phyloP scores from a whole-genome alignment of 1,284 basidiomycete genomes.

The Sporisorium scitamineum region DNA sequence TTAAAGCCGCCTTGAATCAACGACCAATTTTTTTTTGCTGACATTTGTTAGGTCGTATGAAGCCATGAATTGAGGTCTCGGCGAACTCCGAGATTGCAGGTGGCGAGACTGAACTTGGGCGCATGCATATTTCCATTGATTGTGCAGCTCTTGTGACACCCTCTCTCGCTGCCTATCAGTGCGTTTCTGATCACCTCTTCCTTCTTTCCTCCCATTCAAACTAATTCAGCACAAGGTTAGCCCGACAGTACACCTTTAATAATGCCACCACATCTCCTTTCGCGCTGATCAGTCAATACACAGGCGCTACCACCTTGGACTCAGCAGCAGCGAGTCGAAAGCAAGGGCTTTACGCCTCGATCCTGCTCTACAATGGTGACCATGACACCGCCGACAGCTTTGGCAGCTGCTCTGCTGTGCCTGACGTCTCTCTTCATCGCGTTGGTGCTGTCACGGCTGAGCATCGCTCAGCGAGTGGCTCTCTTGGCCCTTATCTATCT shows the following conservation, averaged over 20 bases:
- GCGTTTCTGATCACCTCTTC: neutral
- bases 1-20: neutral
- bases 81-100: constrained; percentile 30
- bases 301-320: neutral
- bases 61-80: constrained; percentile 7
- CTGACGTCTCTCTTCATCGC: constrained; percentile 8
- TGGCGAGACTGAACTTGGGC: constrained; percentile 15
- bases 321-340: neutral
- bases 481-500: constrained; percentile 9
- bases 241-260: neutral
- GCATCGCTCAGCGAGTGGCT: constrained; percentile 2
- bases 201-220: neutral
- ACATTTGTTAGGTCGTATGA: constrained; percentile 10
- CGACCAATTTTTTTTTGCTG: neutral
- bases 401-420: constrained; percentile 7
- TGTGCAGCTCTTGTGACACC: neutral
- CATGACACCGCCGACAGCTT: constrained; percentile 3
- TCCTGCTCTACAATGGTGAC: neutral
- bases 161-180: neutral
- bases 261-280: neutral
- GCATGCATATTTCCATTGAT: constrained; percentile 7
- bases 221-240: neutral
- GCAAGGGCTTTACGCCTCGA: neutral
- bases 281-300: neutral
- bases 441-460: constrained; percentile 11